phyloP scores from a whole-genome alignment of 441 rosid genomes.

The Kokia cookei region DNA sequence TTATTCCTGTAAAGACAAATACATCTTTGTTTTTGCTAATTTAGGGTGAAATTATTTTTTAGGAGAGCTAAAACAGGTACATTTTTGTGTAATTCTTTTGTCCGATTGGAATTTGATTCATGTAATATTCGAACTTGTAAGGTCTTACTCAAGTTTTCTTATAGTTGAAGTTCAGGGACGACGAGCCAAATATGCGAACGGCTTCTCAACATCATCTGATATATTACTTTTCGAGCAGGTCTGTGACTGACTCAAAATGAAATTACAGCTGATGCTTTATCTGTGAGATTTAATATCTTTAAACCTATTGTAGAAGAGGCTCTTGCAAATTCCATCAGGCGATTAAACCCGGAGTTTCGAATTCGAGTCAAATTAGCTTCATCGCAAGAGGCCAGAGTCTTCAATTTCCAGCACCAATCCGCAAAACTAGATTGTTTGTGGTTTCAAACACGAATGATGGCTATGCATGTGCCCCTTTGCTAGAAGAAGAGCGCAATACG shows the following conservation, averaged over 20 bases:
- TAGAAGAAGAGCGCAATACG: conserved; percentile 26
- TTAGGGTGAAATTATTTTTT: not conserved
- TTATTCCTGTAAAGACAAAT: not conserved
- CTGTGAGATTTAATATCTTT: not conserved
- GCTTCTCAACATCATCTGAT: conserved; percentile 15
- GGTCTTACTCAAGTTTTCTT: not conserved
- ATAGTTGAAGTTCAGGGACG: not conserved
- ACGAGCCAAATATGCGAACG: conserved; percentile 19
- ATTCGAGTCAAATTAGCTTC: conserved; percentile 20
- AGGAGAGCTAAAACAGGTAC: not conserved
- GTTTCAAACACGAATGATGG: conserved; percentile 39
- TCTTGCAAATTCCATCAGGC: conserved; percentile 16
- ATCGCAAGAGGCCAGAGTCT: conserved; percentile 1
- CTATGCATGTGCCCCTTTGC: conserved; percentile 24
- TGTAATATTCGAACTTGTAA: not conserved
- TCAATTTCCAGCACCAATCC: not conserved
- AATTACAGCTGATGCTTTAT: not conserved
- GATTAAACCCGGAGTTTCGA: conserved; percentile 3
- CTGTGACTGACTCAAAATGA: not conserved
- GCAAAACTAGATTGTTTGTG: conserved; percentile 26
- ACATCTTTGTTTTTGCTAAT: not conserved
- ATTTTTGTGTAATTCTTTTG: not conserved
- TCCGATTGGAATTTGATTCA: not conserved
- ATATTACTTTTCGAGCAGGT: conserved; percentile 18
- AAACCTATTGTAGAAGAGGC: conserved; percentile 25